Percentiles rank a stretch among this genome's conserved stretches.
phyloP scores from a whole-genome alignment of 2,329 filamentous ascomycete genomes.

The Sclerotiophoma versabilis region DNA sequence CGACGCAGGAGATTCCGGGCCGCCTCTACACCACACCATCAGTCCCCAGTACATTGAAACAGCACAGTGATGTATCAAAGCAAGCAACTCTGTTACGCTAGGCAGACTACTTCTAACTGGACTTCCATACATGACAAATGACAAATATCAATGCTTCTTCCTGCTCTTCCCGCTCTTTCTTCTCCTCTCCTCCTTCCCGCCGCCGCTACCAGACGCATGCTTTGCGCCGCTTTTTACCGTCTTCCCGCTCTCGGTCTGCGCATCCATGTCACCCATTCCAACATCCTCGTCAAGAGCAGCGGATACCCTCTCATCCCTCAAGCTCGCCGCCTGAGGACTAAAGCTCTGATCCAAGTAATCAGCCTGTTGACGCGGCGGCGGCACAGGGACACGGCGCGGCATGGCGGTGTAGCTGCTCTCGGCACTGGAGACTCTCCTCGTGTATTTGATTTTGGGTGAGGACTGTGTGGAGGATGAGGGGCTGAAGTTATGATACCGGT shows the following conservation, averaged over 20 bases:
- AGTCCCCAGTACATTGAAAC: too few species aligned
- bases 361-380: constrained; percentile 28
- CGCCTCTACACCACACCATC: too few species aligned
- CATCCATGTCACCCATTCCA: constrained; percentile 23
- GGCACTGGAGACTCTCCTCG: constrained; percentile 36
- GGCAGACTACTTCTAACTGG: too few species aligned
- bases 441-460: constrained; percentile 37
- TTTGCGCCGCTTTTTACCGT: constrained; percentile 23
- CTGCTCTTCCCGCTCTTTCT: constrained; percentile 33
- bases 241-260: constrained; percentile 29
- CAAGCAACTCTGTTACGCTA: not conserved
- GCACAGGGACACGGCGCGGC: constrained; percentile 48
- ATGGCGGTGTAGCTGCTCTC: constrained; percentile 39
- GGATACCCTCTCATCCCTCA: constrained; percentile 17
- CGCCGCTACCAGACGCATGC: constrained; percentile 21
- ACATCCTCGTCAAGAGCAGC: constrained; percentile 17
- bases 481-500: constrained; percentile 43
- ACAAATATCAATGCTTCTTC: too few species aligned
- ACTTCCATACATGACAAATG: too few species aligned
- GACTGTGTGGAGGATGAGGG: constrained; percentile 33
- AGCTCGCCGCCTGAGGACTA: constrained; percentile 15
- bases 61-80: too few species aligned
- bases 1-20: too few species aligned
- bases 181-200: constrained; percentile 35
- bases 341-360: constrained; percentile 35